Conservation (phyloP, 306 rosid genomes). For the Dryas octopetala region DNA sequence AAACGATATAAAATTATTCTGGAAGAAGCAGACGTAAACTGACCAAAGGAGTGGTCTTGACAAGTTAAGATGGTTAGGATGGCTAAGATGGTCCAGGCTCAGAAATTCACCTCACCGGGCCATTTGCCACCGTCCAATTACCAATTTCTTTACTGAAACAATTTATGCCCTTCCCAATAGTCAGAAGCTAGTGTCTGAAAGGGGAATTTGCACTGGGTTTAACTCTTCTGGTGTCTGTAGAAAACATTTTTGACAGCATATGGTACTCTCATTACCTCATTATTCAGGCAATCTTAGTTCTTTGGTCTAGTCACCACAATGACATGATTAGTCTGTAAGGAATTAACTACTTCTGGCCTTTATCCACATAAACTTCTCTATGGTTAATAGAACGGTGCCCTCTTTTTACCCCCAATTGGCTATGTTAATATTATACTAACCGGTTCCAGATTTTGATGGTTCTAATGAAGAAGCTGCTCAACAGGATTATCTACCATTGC, state of each 20-base stretch:
- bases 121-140: too few species aligned
- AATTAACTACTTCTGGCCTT: neutral
- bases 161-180: too few species aligned
- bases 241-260: too few species aligned
- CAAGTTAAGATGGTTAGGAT: too few species aligned
- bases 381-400: neutral
- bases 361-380: neutral
- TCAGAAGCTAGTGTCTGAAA: too few species aligned
- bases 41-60: too few species aligned
- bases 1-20: neutral
- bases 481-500: slow-evolving; percentile 95
- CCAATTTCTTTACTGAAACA: neutral
- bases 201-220: neutral
- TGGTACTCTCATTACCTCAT: neutral
- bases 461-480: slow-evolving; percentile 31
- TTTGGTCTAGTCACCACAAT: slow-evolving; percentile 5
- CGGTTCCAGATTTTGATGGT: slow-evolving; percentile 12
- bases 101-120: too few species aligned
- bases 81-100: too few species aligned
- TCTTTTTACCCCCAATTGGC: neutral
- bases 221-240: neutral
- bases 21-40: neutral
- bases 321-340: neutral
- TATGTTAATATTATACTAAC: neutral
- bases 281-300: neutral